These are phyloP conservation scores for Metschnikowia lochheadii DNA, from an alignment of 805 yeast species.

Conservation along the genomic window DNA sequence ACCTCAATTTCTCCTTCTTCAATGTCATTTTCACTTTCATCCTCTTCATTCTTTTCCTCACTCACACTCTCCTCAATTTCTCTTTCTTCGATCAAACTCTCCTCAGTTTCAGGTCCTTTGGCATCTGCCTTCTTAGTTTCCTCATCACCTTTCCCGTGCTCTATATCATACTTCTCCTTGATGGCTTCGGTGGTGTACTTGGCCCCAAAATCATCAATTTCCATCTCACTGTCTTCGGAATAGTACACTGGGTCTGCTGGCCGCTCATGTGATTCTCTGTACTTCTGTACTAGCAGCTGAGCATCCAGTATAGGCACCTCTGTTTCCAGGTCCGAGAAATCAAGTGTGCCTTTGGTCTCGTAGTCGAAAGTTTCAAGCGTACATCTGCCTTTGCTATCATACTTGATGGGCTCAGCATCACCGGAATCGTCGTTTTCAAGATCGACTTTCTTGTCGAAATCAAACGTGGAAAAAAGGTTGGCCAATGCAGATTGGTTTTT, in stretches of 20 bases:
- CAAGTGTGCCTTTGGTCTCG: conserved; percentile 28
- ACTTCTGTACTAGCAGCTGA: conserved; percentile 11
- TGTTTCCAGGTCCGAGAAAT: conserved; percentile 20
- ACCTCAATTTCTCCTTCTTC: conserved; percentile 1
- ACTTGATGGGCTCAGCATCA: conserved; percentile 32
- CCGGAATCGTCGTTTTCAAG: conserved; percentile 29
- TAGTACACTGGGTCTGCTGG: conserved; percentile 30
- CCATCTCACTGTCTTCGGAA: conserved; percentile 39
- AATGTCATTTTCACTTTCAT: not conserved
- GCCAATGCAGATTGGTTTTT: conserved; percentile 46
- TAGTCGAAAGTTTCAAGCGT: conserved; percentile 31
- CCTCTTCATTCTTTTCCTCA: not conserved
- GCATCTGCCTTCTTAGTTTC: not conserved
- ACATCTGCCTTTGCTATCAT: conserved; percentile 44
- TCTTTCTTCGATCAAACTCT: not conserved
- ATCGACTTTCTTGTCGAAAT: conserved; percentile 50
- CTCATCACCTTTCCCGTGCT: conserved; percentile 16
- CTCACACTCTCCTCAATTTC: not conserved
- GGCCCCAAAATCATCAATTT: conserved; percentile 25
- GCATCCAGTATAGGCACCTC: conserved; percentile 11
- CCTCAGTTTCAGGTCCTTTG: not conserved
- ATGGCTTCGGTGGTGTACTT: conserved; percentile 28
- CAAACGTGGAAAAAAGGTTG: conserved; percentile 42
- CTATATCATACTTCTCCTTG: conserved; percentile 23
- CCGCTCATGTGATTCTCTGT: conserved; percentile 19